Percentiles rank a stretch among this genome's conserved stretches.
phyloP scores from a whole-genome alignment of 2,329 filamentous ascomycete species.

The Cladobotryum mycophilum region DNA sequence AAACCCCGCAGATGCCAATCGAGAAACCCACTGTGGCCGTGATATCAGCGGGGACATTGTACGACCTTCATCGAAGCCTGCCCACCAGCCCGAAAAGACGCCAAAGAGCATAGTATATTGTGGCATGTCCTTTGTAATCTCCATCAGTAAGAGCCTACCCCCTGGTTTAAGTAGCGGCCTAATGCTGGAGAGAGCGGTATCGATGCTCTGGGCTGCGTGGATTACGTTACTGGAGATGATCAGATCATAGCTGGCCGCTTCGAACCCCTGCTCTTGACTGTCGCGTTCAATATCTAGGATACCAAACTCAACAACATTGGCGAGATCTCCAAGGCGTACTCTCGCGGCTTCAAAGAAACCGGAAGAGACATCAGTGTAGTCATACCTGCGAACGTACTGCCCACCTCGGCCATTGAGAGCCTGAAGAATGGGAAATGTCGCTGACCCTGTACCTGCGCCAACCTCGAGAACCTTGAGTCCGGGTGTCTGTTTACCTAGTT shows the following conservation, averaged over 20 bases:
- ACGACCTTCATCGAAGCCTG: not conserved
- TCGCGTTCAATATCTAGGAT: slow-evolving; percentile 25
- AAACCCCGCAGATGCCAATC: not conserved
- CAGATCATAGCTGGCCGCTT: slow-evolving; percentile 26
- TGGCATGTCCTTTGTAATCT: slow-evolving; percentile 18
- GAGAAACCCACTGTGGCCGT: not conserved
- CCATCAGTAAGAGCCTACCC: slow-evolving; percentile 23
- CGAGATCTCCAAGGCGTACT: slow-evolving; percentile 19
- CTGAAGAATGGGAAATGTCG: slow-evolving; percentile 30
- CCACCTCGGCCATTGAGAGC: slow-evolving; percentile 19
- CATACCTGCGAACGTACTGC: slow-evolving; percentile 23
- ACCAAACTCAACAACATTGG: slow-evolving; percentile 16
- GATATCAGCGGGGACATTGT: not conserved
- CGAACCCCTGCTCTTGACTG: slow-evolving; percentile 27
- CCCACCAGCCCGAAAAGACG: slow-evolving; percentile 31
- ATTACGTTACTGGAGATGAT: slow-evolving; percentile 27
- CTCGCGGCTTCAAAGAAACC: slow-evolving; percentile 34
- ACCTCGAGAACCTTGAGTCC: slow-evolving; percentile 29
- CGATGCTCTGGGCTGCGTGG: slow-evolving; percentile 23
- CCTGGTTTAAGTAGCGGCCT: slow-evolving; percentile 18
- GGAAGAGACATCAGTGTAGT: slow-evolving; percentile 39
- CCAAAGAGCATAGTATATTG: slow-evolving; percentile 25
- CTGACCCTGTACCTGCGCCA: slow-evolving; percentile 37
- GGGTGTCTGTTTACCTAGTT: slow-evolving; percentile 1
- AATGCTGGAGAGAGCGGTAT: slow-evolving; percentile 13